Conservation (phyloP, 2,329 filamentous ascomycete species). For the Claviceps capensis region DNA sequence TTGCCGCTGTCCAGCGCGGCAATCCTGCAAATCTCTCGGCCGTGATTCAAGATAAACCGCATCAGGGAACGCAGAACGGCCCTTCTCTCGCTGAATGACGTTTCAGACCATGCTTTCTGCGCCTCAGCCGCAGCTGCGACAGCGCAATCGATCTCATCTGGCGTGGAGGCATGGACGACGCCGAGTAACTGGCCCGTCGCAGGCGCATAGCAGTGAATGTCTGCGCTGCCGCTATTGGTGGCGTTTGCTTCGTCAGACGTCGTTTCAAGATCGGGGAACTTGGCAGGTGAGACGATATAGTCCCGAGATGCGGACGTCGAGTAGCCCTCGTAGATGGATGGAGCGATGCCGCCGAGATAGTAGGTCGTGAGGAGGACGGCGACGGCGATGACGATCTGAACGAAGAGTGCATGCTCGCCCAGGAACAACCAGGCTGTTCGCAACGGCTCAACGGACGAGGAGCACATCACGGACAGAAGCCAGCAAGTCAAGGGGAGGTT, state of each 20-base stretch:
- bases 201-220: constrained; percentile 76
- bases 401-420: constrained; percentile 3
- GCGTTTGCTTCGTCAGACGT: constrained; percentile 46
- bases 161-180: constrained; percentile 60
- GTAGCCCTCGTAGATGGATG: constrained; percentile 7
- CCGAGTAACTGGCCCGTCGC: constrained; percentile 79
- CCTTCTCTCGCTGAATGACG: constrained; percentile 63
- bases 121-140: constrained; percentile 61
- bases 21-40: constrained; percentile 71
- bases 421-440: constrained; percentile 4
- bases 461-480: not conserved
- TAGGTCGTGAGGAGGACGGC: constrained; percentile 16
- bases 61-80: constrained; percentile 71
- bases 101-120: constrained; percentile 64
- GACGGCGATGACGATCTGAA: constrained; percentile 14
- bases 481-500: not conserved
- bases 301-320: constrained; percentile 30
- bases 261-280: constrained; percentile 38
- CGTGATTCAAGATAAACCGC: constrained; percentile 74
- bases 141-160: constrained; percentile 64
- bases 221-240: constrained; percentile 50
- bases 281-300: constrained; percentile 50
- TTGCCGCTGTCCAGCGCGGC: constrained; percentile 92
- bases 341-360: constrained; percentile 16
- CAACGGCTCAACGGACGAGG: not conserved